Conservation (phyloP, 441 rosid genomes). For the Mallotus japonicus region DNA sequence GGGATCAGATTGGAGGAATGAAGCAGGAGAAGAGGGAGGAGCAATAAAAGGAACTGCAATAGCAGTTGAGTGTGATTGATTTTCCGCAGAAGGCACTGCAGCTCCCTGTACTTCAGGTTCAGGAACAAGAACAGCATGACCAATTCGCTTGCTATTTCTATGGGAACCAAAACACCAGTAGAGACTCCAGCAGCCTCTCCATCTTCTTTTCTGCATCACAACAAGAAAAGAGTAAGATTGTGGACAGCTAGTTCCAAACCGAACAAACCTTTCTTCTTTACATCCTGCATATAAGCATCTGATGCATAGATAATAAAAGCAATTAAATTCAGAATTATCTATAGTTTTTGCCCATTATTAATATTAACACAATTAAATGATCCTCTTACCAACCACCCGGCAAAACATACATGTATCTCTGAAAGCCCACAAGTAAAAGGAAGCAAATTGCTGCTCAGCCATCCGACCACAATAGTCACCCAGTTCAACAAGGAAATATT, state of each 20-base stretch:
- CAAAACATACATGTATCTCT: neutral
- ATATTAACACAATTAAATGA: neutral
- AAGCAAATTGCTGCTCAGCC: neutral
- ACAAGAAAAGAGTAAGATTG: constrained; percentile 6
- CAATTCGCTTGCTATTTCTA: constrained; percentile 70
- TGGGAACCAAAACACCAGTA: constrained; percentile 82
- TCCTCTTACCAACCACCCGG: neutral
- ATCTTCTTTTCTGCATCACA: constrained; percentile 67
- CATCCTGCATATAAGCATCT: neutral
- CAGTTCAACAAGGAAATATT: constrained; percentile 7
- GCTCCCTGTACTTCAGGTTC: constrained; percentile 51
- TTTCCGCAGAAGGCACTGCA: constrained; percentile 42
- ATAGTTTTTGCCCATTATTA: neutral
- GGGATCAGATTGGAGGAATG: constrained; percentile 85
- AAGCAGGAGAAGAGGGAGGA: constrained; percentile 98
- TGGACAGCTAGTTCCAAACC: constrained; percentile 5
- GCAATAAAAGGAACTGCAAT: constrained; percentile 71
- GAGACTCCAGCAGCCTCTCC: constrained; percentile 80
- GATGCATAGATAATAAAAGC: neutral
- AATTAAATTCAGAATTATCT: neutral
- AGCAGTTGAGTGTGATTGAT: constrained; percentile 47
- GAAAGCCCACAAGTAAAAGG: neutral
- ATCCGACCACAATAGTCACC: neutral
- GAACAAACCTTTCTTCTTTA: neutral
- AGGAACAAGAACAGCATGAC: constrained; percentile 76